These are phyloP conservation scores for Trichocomaceae sp. DNA, from an alignment of 2,329 filamentous ascomycete species.

Conservation along the genomic window DNA sequence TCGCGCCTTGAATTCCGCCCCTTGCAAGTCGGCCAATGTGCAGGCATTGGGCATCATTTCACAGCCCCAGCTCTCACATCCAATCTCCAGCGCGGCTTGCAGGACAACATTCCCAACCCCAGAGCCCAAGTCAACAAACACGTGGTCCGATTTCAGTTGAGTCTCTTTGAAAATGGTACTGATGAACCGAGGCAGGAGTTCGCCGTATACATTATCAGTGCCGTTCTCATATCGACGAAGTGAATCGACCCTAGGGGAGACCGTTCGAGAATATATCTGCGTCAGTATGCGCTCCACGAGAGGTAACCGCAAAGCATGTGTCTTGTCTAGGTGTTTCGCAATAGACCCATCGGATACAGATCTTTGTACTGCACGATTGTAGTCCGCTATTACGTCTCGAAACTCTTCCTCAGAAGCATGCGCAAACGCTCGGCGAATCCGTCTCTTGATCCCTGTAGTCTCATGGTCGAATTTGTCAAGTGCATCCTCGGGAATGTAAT, in stretches of 20 bases:
- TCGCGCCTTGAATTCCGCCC: constrained; percentile 74
- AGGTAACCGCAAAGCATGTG: constrained; percentile 62
- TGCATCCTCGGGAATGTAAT: constrained; percentile 69
- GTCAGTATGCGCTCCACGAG: constrained; percentile 74
- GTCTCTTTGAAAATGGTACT: constrained; percentile 74
- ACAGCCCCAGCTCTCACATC: constrained; percentile 92
- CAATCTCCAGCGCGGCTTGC: constrained; percentile 86
- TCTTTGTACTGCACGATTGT: constrained; percentile 64
- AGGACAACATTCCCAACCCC: constrained; percentile 94
- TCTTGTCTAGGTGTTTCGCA: constrained; percentile 61
- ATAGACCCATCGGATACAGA: constrained; percentile 66
- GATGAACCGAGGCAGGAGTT: constrained; percentile 78
- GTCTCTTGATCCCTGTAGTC: constrained; percentile 65
- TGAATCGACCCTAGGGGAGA: constrained; percentile 79
- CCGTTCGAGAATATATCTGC: constrained; percentile 86
- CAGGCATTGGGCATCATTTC: constrained; percentile 93
- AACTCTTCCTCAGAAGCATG: constrained; percentile 66
- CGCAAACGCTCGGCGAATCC: constrained; percentile 66
- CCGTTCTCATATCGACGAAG: constrained; percentile 82
- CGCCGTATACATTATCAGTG: constrained; percentile 90
- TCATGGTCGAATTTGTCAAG: constrained; percentile 63
- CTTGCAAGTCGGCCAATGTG: constrained; percentile 71
- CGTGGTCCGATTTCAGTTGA: constrained; percentile 69
- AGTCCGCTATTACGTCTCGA: constrained; percentile 63
- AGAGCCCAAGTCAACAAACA: constrained; percentile 92